phyloP scores from a whole-genome alignment of 75 land plant species.

The Selaginella moellendorffii region DNA sequence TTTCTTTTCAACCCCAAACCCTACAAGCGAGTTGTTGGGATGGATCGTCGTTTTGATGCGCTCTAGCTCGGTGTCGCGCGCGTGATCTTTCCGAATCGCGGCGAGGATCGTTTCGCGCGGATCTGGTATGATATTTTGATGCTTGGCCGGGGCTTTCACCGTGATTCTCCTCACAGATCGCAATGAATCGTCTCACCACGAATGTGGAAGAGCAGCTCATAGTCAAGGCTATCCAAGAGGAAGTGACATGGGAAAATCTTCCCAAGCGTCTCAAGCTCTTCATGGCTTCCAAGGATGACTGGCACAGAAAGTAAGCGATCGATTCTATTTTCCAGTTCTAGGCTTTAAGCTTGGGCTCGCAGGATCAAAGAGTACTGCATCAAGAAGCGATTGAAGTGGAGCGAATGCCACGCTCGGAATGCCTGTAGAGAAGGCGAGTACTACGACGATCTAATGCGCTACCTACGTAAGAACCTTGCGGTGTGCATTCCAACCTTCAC shows the following conservation, averaged over 20 bases:
- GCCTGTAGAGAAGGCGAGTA: slow-evolving; percentile 6
- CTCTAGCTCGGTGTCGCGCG: too few species aligned
- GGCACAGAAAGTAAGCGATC: background rate
- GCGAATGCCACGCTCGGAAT: background rate
- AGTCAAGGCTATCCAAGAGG: slow-evolving; percentile 6
- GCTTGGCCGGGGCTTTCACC: too few species aligned
- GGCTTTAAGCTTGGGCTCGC: too few species aligned
- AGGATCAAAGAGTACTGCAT: slow-evolving; percentile 6
- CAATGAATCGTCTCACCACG: slow-evolving; percentile 1
- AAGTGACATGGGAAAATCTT: slow-evolving; percentile 8
- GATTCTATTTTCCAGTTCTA: too few species aligned
- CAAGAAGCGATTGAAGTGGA: slow-evolving; percentile 7
- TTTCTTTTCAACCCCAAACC: too few species aligned
- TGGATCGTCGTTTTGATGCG: too few species aligned
- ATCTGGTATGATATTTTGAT: too few species aligned
- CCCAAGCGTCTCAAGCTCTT: slow-evolving; percentile 7
- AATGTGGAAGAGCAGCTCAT: slow-evolving; percentile 9
- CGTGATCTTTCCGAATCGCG: too few species aligned
- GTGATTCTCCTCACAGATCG: too few species aligned
- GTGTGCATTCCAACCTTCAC: background rate
- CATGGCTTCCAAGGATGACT: background rate
- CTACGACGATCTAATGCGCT: slow-evolving; percentile 6
- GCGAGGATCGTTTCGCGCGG: too few species aligned
- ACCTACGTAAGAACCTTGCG: slow-evolving; percentile 11
- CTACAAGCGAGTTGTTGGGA: too few species aligned